Evolutionary conservation across 306 rosid genomes (phyloP), one percentile per base, ranked within the genome.

Genomic region (Vachellia collinsii): DNA sequence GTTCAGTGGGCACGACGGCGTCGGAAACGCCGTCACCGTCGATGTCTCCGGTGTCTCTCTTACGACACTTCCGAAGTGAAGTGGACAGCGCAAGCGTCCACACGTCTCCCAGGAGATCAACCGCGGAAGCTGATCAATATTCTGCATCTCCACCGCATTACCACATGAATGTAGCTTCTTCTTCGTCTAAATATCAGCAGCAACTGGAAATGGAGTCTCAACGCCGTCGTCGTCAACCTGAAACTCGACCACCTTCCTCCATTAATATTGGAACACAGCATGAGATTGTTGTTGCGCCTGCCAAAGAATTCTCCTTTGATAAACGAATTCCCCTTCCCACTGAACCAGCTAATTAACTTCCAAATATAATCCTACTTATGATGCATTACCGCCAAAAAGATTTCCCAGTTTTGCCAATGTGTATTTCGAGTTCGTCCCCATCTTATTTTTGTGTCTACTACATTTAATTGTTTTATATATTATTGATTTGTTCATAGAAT

Each of bases 231-330:
- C 17, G n/a, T 25, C 39, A 23, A 25, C 38, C 39, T 5, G 39
- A 25, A 61, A 25, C 66, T 36, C n/a, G 56, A 50, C 56, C 56
- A 50, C 43, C 13, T 12, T 7, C 72, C 37, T 10, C 43, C 22
- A n/a, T 54, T 19, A 8, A 54, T 19, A 6, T 12, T 19, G 71
- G 0, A 0, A 63, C 22, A 22, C 83, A 80, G 6, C 80, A 82
- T 4, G 80, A 82, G 50, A 79, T 86, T 59, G 69, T 53, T 54
- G 56, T 77, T 1, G 85, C 70, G 1, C 85, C 8, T 7, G 11
- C 11, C 75, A 85, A 86, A 19, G 97, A 92, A 3, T 91, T 91
- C 62, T 92, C 95, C 0, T 92, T 91, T 78, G 91, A 89, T 62
- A 89, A 79, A 43, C 79, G 61, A 54, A 54, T 54, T 19, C 10